A percentile compares a stretch with the other conserved stretches of the same genome.
Evolutionary conservation across 371 early-diverging fungal genomes (phyloP).

Genomic region (Furculomyces boomerangus): DNA sequence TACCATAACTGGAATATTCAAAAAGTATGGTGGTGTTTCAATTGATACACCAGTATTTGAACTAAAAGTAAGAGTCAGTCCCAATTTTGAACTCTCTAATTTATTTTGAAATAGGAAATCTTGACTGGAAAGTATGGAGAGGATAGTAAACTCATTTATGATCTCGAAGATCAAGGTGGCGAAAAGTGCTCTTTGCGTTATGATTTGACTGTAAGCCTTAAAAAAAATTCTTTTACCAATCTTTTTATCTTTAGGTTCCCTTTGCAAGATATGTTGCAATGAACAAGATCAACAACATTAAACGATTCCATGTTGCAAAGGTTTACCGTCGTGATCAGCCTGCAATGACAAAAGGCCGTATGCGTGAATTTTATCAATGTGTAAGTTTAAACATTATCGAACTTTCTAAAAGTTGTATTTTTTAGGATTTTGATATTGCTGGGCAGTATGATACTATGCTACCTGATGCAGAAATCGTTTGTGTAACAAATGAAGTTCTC

Average conservation of each 20-base stretch:
- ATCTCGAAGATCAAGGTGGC: constrained; percentile 97
- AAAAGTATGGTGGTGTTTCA: constrained; percentile 91
- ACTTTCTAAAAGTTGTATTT: not conserved
- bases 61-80: constrained; percentile 32
- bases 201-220: constrained; percentile 68
- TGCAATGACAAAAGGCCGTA: constrained; percentile 93
- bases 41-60: constrained; percentile 99
- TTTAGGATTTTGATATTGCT: constrained; percentile 93
- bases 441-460: constrained; percentile 91
- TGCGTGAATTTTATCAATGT: constrained; percentile 99
- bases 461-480: constrained; percentile 89
- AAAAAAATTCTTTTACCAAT: not conserved
- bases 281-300: constrained; percentile 76
- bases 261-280: constrained; percentile 97
- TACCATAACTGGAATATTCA: constrained; percentile 73
- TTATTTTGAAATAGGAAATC: constrained; percentile 38
- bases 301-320: constrained; percentile 98
- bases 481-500: constrained; percentile 70
- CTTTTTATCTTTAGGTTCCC: constrained; percentile 32
- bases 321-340: constrained; percentile 99
- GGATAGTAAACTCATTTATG: constrained; percentile 97
- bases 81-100: constrained; percentile 1
- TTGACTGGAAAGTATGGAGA: constrained; percentile 99
- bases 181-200: constrained; percentile 95
- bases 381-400: not conserved